Evolutionary conservation across 805 yeast species (phyloP), one percentile per base, ranked within the genome.

Genomic region (Candida anglica): DNA sequence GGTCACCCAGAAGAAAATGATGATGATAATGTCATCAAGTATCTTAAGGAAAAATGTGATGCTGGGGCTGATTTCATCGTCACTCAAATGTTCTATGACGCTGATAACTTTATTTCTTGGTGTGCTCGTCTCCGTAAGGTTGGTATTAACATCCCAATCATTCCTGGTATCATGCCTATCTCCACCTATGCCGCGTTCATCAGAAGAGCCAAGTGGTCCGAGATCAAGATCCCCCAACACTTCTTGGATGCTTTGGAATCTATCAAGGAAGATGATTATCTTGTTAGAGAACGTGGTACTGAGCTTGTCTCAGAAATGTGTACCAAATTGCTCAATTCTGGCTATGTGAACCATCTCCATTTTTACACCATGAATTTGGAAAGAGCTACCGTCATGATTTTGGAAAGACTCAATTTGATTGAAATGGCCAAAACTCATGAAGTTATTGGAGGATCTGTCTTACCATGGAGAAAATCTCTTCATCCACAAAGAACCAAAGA

Each of bases 151-250:
- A 79, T 86, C 34, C 98, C 98, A 19, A 85, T 93, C 44, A 81
- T 93, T 39, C 98, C 98, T 1, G 98, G 98, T 10, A 88, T 93
- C 59, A 93, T 93, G 98, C 98, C 98, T 15, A 89, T 93, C 38
- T 80, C 95, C n/a, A 86, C 96, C 3, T 89, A 91, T 61, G 84
- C 94, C 17, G 79, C 96, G 3, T 93, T 93, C 56, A 60, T 88
- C 42, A 81, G 98, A 66, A 78, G 98, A 57, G 96, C 96, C 14
- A 79, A 79, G 35, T 93, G 98, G 98, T 87, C 95, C 39, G 83
- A 85, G 51, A 81, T 93, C 47, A 60, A 73, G 26, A 72, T 93
- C 39, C 98, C 98, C 3, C 71, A 73, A 40, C 70, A 75, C 31
- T 88, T 89, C 58, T 59, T 78, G 44, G 78, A 75, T 17, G 73